These are phyloP conservation scores for Protea cynaroides DNA, from an alignment of 164 flowering plant genomes.

Conservation along the genomic window DNA sequence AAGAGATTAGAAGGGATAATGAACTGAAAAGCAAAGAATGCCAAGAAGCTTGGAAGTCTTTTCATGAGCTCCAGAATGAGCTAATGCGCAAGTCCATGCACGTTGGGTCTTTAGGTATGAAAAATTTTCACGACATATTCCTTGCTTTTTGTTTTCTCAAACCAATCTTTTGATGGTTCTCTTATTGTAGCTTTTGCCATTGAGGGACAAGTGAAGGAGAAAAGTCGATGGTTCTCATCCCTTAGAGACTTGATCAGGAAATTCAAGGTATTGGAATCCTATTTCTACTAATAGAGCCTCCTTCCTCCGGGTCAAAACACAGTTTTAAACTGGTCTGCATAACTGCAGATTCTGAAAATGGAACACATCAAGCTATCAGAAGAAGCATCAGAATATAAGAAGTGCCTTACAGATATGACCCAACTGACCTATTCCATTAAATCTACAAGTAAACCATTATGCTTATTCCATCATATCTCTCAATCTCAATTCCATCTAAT, in stretches of 20 bases:
- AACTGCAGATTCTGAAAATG: too few species aligned
- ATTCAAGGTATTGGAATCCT: slow-evolving; percentile 48
- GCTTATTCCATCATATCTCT: not conserved
- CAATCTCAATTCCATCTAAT: not conserved
- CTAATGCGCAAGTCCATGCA: slow-evolving; percentile 99
- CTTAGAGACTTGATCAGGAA: slow-evolving; percentile 62
- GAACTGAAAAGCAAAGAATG: slow-evolving; percentile 67
- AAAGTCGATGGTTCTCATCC: slow-evolving; percentile 76
- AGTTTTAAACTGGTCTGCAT: too few species aligned
- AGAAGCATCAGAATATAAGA: too few species aligned
- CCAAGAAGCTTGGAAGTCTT: slow-evolving; percentile 66
- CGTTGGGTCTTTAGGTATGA: slow-evolving; percentile 89
- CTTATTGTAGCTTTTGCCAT: slow-evolving; percentile 71
- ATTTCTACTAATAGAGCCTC: too few species aligned
- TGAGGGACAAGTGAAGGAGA: slow-evolving; percentile 98
- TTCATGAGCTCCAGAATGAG: slow-evolving; percentile 82
- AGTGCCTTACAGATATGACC: too few species aligned
- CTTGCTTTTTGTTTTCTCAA: not conserved
- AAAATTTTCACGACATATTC: not conserved
- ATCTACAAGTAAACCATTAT: slow-evolving; percentile 38
- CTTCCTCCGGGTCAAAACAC: not conserved
- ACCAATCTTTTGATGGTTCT: slow-evolving; percentile 1
- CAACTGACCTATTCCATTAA: slow-evolving; percentile 23
- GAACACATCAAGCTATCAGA: too few species aligned
- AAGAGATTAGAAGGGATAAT: slow-evolving; percentile 54